These are phyloP conservation scores for Cornus suecica DNA, from an alignment of 148 eudicot genomes.

Conservation along the genomic window DNA sequence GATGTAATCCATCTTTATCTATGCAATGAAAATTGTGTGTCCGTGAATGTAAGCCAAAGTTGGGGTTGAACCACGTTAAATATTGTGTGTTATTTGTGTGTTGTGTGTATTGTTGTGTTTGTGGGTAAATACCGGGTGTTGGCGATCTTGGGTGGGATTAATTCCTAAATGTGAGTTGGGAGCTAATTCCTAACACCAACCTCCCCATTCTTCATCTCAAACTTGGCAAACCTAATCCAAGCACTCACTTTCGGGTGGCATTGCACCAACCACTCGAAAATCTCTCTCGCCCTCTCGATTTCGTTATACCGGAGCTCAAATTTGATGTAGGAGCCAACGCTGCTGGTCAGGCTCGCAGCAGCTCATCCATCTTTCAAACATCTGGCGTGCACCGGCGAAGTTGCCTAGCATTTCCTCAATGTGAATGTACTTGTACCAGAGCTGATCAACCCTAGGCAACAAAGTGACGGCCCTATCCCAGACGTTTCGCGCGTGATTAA, in stretches of 20 bases:
- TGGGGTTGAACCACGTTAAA: too few relatives aligned
- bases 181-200: too few relatives aligned
- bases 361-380: conserved; percentile 87
- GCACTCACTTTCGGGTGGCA: conserved; percentile 73
- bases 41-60: too few relatives aligned
- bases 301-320: conserved; percentile 87
- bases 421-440: conserved; percentile 95
- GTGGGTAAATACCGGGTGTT: too few relatives aligned
- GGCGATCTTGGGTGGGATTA: too few relatives aligned
- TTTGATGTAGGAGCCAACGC: conserved; percentile 82
- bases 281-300: conserved; percentile 71
- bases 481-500: too few relatives aligned
- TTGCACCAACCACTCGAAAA: conserved; percentile 68
- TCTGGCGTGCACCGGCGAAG: conserved; percentile 80
- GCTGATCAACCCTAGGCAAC: conserved; percentile 77
- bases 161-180: too few relatives aligned
- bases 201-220: conserved; percentile 93
- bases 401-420: conserved; percentile 89
- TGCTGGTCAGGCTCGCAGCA: conserved; percentile 93
- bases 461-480: conserved; percentile 57
- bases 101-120: too few relatives aligned
- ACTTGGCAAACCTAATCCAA: conserved; percentile 83
- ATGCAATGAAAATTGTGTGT: too few relatives aligned
- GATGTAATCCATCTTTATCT: too few relatives aligned
- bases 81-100: too few relatives aligned